Percentiles rank a stretch among this genome's conserved stretches.
These are phyloP conservation scores for Cryphonectria parasitica DNA, from an alignment of 2,329 filamentous ascomycete genomes.

Conservation along the genomic window DNA sequence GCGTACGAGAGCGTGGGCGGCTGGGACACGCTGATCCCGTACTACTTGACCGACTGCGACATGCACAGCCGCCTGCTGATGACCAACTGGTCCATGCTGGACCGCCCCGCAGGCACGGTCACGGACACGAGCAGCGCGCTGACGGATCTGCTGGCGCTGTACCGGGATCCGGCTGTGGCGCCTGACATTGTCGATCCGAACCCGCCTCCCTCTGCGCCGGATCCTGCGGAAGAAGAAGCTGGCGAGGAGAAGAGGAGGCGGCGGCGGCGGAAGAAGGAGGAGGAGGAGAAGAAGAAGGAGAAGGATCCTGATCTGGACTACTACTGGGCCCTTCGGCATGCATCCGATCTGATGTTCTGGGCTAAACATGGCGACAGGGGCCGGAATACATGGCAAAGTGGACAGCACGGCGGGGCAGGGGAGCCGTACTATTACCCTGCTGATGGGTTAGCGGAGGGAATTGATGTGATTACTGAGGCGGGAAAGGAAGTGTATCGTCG, in stretches of 20 bases:
- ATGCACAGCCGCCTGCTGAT: constrained; percentile 54
- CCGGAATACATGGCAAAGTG: constrained; percentile 57
- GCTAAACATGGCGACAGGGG: constrained; percentile 46
- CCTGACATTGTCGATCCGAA: constrained; percentile 44
- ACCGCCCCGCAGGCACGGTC: constrained; percentile 47
- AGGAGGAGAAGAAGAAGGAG: constrained; percentile 27
- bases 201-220: constrained; percentile 33
- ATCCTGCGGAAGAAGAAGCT: background rate
- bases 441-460: constrained; percentile 48
- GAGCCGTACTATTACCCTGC: constrained; percentile 58
- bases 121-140: constrained; percentile 50
- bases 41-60: constrained; percentile 62
- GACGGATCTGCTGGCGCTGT: constrained; percentile 50
- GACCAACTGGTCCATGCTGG: constrained; percentile 47
- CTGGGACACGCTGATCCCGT: constrained; percentile 63
- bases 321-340: constrained; percentile 35
- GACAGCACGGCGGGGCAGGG: constrained; percentile 54
- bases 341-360: constrained; percentile 45
- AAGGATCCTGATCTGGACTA: constrained; percentile 36
- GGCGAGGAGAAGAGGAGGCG: constrained; percentile 22
- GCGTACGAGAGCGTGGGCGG: constrained; percentile 55
- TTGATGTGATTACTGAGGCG: constrained; percentile 50
- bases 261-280: background rate
- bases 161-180: constrained; percentile 45
- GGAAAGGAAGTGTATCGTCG: constrained; percentile 45